Evolutionary conservation across 2,329 filamentous ascomycete genomes (phyloP).

Genomic region (Hypoxylon sp.): DNA sequence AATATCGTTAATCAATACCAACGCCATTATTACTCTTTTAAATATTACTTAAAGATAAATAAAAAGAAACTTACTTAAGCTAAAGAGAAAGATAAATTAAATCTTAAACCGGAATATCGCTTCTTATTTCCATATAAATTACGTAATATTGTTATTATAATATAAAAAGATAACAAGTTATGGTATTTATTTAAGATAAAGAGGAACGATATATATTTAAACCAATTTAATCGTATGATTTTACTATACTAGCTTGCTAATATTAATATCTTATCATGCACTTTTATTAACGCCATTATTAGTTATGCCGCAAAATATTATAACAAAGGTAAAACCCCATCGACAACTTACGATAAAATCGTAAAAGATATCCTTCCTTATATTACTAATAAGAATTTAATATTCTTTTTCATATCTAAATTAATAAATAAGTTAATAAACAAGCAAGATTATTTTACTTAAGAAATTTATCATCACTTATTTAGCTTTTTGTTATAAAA

Average conservation of each 20-base stretch:
- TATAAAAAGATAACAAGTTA: neutral
- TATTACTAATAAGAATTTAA: constrained; percentile 2
- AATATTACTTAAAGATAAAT: constrained; percentile 7
- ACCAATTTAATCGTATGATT: neutral
- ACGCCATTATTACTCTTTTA: constrained; percentile 1
- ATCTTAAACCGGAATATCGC: neutral
- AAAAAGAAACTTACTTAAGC: neutral
- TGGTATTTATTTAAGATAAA: neutral
- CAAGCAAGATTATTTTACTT: neutral
- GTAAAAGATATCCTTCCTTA: neutral
- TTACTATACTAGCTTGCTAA: neutral
- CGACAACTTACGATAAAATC: neutral
- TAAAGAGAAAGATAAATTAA: neutral
- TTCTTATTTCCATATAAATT: neutral
- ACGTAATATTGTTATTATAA: neutral
- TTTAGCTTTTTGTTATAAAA: neutral
- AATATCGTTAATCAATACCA: constrained; percentile 5
- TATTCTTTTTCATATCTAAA: constrained; percentile 3
- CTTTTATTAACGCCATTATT: neutral
- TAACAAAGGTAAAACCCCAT: neutral
- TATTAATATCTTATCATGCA: neutral
- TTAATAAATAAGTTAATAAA: constrained; percentile 8
- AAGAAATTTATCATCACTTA: neutral
- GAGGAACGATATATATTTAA: neutral
- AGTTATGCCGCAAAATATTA: constrained; percentile 7